Evolutionary conservation across 2,329 filamentous ascomycete genomes (phyloP).

Genomic region (Penicillium capsulatum): DNA sequence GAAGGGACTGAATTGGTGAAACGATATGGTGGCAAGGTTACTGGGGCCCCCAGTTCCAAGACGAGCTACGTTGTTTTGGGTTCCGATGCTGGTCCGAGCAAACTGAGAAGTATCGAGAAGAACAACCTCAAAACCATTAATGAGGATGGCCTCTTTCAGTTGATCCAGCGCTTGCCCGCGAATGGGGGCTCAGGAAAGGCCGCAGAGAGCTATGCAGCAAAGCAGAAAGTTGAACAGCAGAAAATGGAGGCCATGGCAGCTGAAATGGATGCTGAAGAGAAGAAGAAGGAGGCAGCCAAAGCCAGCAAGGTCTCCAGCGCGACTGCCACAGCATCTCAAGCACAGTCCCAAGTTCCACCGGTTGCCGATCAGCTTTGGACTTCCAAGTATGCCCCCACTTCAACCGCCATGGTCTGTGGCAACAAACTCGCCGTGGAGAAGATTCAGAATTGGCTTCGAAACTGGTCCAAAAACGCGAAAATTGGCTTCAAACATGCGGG

Average conservation of each 20-base stretch:
- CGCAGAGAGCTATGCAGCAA: slow-evolving; percentile 77
- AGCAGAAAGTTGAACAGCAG: slow-evolving; percentile 77
- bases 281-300: slow-evolving; percentile 29
- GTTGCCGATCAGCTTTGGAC: slow-evolving; percentile 75
- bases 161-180: slow-evolving; percentile 76
- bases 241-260: slow-evolving; percentile 75
- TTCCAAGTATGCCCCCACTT: slow-evolving; percentile 86
- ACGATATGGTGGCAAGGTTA: slow-evolving; percentile 89
- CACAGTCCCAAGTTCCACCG: slow-evolving; percentile 39
- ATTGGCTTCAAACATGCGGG: slow-evolving; percentile 78
- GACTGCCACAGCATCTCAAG: slow-evolving; percentile 14
- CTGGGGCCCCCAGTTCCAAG: slow-evolving; percentile 78
- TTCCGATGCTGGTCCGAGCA: slow-evolving; percentile 85
- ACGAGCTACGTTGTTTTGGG: slow-evolving; percentile 92
- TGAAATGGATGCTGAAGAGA: slow-evolving; percentile 82
- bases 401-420: slow-evolving; percentile 83
- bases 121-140: slow-evolving; percentile 85
- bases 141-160: slow-evolving; percentile 82
- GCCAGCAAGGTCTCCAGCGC: background rate
- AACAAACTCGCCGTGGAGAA: slow-evolving; percentile 89
- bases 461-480: slow-evolving; percentile 74
- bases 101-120: slow-evolving; percentile 78
- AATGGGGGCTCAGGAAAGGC: slow-evolving; percentile 85
- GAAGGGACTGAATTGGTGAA: slow-evolving; percentile 85
- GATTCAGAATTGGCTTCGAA: slow-evolving; percentile 79